Percentiles rank a stretch among this genome's conserved stretches.
Conservation (phyloP, 2,329 filamentous ascomycete genomes). For the Ascochyta koolunga region DNA sequence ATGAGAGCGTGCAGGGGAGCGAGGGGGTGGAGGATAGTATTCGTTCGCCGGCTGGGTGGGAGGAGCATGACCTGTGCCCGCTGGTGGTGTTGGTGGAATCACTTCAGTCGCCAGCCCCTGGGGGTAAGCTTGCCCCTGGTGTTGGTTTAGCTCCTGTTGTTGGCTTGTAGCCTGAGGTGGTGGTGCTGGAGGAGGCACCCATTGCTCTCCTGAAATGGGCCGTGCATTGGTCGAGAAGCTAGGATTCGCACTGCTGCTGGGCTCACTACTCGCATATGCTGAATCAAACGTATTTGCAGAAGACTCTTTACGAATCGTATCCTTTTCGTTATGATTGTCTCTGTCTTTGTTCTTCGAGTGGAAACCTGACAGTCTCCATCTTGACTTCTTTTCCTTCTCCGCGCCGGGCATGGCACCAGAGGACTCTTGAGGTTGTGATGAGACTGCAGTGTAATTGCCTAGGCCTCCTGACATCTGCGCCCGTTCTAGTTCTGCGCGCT, state of each 20-base stretch:
- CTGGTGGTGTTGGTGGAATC: constrained; percentile 33
- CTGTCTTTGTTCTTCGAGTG: constrained; percentile 44
- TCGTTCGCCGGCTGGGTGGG: constrained; percentile 8
- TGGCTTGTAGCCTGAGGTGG: constrained; percentile 1
- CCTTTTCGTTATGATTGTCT: constrained; percentile 23
- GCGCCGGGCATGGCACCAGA: constrained; percentile 25
- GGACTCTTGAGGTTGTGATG: constrained; percentile 24
- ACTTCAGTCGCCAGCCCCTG: constrained; percentile 14
- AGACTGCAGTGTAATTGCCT: constrained; percentile 24
- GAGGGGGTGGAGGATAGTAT: constrained; percentile 8
- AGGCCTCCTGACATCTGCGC: constrained; percentile 27
- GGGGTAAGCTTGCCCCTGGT: constrained; percentile 2
- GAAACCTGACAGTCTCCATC: constrained; percentile 47
- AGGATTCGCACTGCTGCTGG: constrained; percentile 37
- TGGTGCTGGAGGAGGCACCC: constrained; percentile 22
- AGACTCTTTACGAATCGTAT: constrained; percentile 19
- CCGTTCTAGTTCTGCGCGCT: constrained; percentile 12
- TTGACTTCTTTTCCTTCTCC: constrained; percentile 46
- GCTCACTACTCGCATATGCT: constrained; percentile 44
- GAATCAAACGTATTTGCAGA: constrained; percentile 36
- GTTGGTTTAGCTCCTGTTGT: background rate
- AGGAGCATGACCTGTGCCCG: constrained; percentile 3
- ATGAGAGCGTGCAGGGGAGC: background rate
- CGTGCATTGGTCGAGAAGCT: constrained; percentile 39
- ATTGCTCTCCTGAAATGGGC: constrained; percentile 37